Conservation (phyloP, 192 early-diverging fungal species). For the Rhizophagus prolifer region DNA sequence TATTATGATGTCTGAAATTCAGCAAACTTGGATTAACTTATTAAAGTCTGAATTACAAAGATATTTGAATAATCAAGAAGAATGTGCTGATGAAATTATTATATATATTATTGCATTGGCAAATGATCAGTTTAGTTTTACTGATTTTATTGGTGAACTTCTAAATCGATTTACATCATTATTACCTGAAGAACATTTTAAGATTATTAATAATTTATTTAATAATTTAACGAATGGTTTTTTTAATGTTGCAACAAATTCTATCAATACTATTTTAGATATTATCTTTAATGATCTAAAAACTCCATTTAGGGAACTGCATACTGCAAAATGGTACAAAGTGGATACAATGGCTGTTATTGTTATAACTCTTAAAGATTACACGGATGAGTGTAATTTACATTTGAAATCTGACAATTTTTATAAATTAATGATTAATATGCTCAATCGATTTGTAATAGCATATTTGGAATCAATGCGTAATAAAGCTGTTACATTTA, state of each 20-base stretch:
- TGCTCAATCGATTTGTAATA: conserved; percentile 81
- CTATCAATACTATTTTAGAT: conserved; percentile 72
- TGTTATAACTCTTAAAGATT: conserved; percentile 89
- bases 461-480: conserved; percentile 83
- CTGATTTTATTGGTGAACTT: conserved; percentile 86
- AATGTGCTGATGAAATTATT: conserved; percentile 75
- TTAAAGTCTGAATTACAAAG: conserved; percentile 76
- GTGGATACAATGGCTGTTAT: conserved; percentile 80
- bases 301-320: conserved; percentile 71
- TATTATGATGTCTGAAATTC: conserved; percentile 78
- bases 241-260: conserved; percentile 78
- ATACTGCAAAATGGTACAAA: conserved; percentile 87
- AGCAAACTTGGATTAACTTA: conserved; percentile 77
- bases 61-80: conserved; percentile 72
- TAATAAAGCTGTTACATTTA: conserved; percentile 74
- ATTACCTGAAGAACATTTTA: conserved; percentile 54
- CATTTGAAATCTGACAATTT: conserved; percentile 89
- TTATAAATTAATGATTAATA: conserved; percentile 78
- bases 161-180: conserved; percentile 51
- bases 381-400: conserved; percentile 80
- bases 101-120: conserved; percentile 97
- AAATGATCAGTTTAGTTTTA: conserved; percentile 88
- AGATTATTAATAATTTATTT: conserved; percentile 60
- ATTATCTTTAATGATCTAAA: conserved; percentile 83
- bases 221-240: conserved; percentile 83